Percentiles rank a stretch among this genome's conserved stretches.
phyloP scores from a whole-genome alignment of 2,329 filamentous ascomycete species.

The Hymenoscyphus fraxineus region DNA sequence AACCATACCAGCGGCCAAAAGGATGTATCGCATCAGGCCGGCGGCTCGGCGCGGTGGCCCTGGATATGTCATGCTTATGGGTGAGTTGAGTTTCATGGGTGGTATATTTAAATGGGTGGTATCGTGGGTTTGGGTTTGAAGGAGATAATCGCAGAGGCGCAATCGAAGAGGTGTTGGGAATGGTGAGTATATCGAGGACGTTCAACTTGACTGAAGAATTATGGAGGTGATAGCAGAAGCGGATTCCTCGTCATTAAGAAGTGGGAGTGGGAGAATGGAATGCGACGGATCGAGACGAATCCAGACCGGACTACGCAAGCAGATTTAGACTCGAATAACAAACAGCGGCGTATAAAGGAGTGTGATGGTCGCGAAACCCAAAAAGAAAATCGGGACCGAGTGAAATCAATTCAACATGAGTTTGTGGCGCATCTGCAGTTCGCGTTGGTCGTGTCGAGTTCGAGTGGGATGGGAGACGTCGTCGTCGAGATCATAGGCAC shows the following conservation, averaged over 20 bases:
- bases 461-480: neutral
- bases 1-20: conserved; percentile 19
- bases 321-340: neutral
- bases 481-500: neutral
- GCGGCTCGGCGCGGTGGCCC: conserved; percentile 29
- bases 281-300: neutral
- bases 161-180: neutral
- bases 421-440: neutral
- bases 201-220: neutral
- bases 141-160: neutral
- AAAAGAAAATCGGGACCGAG: conserved; percentile 1
- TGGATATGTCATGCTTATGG: conserved; percentile 30
- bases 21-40: conserved; percentile 25
- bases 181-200: neutral
- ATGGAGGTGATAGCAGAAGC: neutral
- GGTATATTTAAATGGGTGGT: neutral
- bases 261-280: neutral
- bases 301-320: neutral
- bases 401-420: neutral
- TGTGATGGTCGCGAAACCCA: conserved; percentile 6
- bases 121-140: neutral
- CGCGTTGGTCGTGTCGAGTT: neutral
- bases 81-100: conserved; percentile 17
- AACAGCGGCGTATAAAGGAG: conserved; percentile 5
- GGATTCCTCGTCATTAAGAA: neutral